Base-by-base conservation (phyloP, 495 filamentous ascomycete species). In the Xylaria telfairii region DNA sequence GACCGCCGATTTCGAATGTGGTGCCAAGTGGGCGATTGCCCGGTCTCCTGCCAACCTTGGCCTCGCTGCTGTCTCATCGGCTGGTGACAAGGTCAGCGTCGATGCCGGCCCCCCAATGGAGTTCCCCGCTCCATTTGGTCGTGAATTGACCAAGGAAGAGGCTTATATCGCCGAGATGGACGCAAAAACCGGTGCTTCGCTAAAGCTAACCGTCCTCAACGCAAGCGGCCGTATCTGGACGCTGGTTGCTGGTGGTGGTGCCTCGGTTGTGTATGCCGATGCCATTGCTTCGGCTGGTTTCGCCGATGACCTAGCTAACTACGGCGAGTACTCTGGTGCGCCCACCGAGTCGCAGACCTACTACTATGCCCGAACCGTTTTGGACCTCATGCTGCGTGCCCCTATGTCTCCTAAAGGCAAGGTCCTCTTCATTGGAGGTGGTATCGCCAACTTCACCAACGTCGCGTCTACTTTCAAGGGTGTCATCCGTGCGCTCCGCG, bases 391-490 rank as follows among this genome's bases (percentile, higher is more conserved):
- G 96, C 92, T 99, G 67, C 93, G 96, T 73, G 91, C 95, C 44
- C 95, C 96, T 61, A 85, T 87, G 72, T 87, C 89, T 83, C 88
- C 92, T 62, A 91, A 98, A 75, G 96, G 96, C 86, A 98, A 98
- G 90, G 92, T 98, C 68, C 90, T 99, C 73, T 98, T 99, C 88
- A 98, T 99, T 75, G 96, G 96, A 82, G 96, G 96, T 85, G 96
- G 96, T 89, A 99, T 99, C 90, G 96, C 96, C 87, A 99, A 99
- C 91, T 99, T 99, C 87, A 99, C 96, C 84, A 86, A 94, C 83
- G 92, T 99, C 57, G 96, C 96, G 62, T 94, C 90, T 73, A 99
- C 96, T 61, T 99, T 99, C 92, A 99, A 99, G 88, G 96, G 96
- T 86, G 95, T 99, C 80, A 99, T 99, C 83, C 92, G 94, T 69